Conservation (phyloP, 2,329 filamentous ascomycete genomes). For the Cercospora citrullina region DNA sequence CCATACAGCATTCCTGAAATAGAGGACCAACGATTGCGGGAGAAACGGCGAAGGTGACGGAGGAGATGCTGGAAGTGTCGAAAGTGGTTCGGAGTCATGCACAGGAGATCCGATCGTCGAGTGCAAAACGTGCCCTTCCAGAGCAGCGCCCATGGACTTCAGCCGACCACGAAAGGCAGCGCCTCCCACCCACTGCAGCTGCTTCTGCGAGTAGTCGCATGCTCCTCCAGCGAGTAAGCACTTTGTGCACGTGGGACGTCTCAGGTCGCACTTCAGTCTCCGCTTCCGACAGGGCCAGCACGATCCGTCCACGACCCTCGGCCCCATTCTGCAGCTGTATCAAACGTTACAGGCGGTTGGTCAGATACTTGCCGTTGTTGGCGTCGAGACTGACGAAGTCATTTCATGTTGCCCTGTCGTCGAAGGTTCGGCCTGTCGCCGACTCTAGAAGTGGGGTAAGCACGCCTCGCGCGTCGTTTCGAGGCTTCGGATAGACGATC, state of each 20-base stretch:
- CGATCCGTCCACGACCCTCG: slow-evolving; percentile 12
- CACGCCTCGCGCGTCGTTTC: not conserved
- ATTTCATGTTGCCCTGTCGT: not conserved
- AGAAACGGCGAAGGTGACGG: not conserved
- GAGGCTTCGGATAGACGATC: not conserved
- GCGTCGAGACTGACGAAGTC: not conserved
- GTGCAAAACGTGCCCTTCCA: not conserved
- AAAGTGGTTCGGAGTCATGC: not conserved
- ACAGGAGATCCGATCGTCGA: not conserved
- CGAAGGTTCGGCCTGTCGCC: not conserved
- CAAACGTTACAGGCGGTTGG: not conserved
- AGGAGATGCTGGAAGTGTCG: not conserved
- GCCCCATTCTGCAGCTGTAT: not conserved
- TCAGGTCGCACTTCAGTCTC: slow-evolving; percentile 13
- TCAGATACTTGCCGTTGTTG: not conserved
- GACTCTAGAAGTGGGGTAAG: not conserved
- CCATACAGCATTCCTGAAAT: slow-evolving; percentile 11
- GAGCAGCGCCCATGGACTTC: not conserved
- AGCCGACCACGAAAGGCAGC: slow-evolving; percentile 10
- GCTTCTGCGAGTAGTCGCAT: slow-evolving; percentile 10
- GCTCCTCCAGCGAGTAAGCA: not conserved
- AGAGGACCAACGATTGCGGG: not conserved
- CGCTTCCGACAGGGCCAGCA: slow-evolving; percentile 16
- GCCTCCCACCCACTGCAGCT: slow-evolving; percentile 16
- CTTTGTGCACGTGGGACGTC: slow-evolving; percentile 4